phyloP scores from a whole-genome alignment of 345 rosid genomes.

The Clarkia xantiana region DNA sequence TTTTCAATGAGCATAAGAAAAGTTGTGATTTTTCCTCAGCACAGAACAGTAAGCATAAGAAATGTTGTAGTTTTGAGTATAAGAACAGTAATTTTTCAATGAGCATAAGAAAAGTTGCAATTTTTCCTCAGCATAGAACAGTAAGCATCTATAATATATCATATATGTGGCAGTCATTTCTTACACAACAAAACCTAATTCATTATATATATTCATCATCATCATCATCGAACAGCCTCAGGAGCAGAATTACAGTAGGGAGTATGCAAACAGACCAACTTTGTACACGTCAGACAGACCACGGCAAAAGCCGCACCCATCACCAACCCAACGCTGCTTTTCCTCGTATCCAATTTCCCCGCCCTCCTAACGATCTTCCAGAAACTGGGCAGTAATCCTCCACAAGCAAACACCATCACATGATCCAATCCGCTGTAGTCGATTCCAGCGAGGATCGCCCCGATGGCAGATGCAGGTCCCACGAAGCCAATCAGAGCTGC shows the following conservation, averaged over 20 bases:
- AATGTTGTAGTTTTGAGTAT: no score
- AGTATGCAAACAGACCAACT: constrained; percentile 86
- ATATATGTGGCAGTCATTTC: no score
- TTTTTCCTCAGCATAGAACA: no score
- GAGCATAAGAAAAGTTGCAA: no score
- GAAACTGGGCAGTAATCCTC: constrained; percentile 72
- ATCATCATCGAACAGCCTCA: constrained; percentile 77
- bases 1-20: no score
- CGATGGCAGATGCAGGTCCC: constrained; percentile 84
- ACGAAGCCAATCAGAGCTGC: constrained; percentile 84
- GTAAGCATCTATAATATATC: no score
- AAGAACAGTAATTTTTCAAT: no score
- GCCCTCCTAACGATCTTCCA: constrained; percentile 48
- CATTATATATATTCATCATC: no score
- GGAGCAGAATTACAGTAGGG: constrained; percentile 98
- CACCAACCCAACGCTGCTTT: constrained; percentile 47
- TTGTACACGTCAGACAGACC: constrained; percentile 72
- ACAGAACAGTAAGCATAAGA: no score
- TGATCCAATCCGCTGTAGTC: constrained; percentile 94
- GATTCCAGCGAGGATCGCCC: constrained; percentile 78
- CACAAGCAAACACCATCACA: constrained; percentile 84
- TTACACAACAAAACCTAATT: no score
- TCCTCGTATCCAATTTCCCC: constrained; percentile 35
- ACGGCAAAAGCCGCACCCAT: constrained; percentile 59
- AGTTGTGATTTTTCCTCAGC: no score